Evolutionary conservation across 257 asterid species (phyloP), one percentile per base, ranked within the genome.

Genomic region (Lavandula angustifolia): DNA sequence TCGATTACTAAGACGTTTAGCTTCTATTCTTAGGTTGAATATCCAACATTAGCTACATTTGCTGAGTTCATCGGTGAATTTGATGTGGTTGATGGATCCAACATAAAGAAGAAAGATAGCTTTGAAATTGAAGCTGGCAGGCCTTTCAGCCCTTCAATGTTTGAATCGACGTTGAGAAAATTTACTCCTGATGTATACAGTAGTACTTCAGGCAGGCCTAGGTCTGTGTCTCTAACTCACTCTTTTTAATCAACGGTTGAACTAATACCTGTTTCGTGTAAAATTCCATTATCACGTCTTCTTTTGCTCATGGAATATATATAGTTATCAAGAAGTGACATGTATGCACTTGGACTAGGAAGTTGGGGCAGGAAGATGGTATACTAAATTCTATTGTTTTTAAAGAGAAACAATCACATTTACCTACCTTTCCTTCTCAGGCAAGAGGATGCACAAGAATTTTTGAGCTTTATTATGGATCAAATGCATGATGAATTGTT

Each of bases 401-500:
- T 33, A 6, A 40, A 46, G 49, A 43, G 60, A 64, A 32, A 22
- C 17, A 27, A 55, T 66, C 49, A 3, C 9, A 44, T 70, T 33
- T 54, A 37, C 55, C 42, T 54, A 41, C 18, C 31, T 18, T 43
- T 50, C 8, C 34, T 67, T 63, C 59, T 44, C 85, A 92, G 98
- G 80, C 98, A 92, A 81, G 98, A 92, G 81, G 97, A 92, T 71
- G 95, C 98, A 18, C 98, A 92, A 73, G 98, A 89, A 71, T 92
- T 89, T 70, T 77, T 92, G 16, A 81, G 94, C 77, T 92, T 84
- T 78, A 68, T 87, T 66, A 76, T 92, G 87, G 79, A 89, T 80
- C 97, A 87, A 80, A 85, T 92, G 97, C 96, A 92, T 70, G 95
- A 82, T 69, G 98, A 92, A 73, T 73, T 92, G 83, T 80, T 89